phyloP scores from a whole-genome alignment of 495 filamentous ascomycete genomes.

The Pyrenula massariospora region DNA sequence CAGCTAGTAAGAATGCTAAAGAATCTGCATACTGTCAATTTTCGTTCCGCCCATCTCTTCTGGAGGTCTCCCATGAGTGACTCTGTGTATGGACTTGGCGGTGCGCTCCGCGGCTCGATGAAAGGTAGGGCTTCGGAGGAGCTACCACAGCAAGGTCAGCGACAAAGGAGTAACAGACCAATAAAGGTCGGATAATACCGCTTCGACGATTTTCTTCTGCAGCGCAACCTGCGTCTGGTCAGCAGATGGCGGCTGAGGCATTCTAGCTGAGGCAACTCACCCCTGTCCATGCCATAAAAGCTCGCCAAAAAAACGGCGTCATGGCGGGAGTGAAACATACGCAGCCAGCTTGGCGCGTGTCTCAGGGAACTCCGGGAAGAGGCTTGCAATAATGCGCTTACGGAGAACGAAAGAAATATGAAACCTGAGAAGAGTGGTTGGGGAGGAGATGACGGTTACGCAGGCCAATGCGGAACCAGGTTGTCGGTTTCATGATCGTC shows the following conservation, averaged over 20 bases:
- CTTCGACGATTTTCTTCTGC: not conserved
- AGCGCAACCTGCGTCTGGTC: not conserved
- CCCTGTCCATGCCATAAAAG: not conserved
- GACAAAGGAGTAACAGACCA: not conserved
- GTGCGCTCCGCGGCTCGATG: constrained; percentile 45
- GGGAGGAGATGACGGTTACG: not conserved
- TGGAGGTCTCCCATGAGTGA: constrained; percentile 41
- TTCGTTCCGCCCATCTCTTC: constrained; percentile 46
- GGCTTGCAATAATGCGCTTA: not conserved
- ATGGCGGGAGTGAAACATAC: not conserved
- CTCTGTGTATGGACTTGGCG: constrained; percentile 39
- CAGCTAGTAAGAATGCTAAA: constrained; percentile 1
- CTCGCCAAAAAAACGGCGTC: not conserved
- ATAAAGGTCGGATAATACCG: not conserved
- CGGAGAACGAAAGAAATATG: not conserved
- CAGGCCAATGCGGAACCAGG: not conserved
- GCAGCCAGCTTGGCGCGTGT: not conserved
- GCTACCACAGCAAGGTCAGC: constrained; percentile 21
- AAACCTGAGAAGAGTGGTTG: not conserved
- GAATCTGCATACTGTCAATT: constrained; percentile 32
- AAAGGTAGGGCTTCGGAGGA: constrained; percentile 47
- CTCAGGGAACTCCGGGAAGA: not conserved
- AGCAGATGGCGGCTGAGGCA: not conserved
- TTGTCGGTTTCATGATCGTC: not conserved
- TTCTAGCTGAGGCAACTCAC: not conserved